A percentile compares a stretch with the other conserved stretches of the same genome.
Evolutionary conservation across 371 early-diverging fungal species (phyloP).

Genomic region (Rhizomucor pusillus): DNA sequence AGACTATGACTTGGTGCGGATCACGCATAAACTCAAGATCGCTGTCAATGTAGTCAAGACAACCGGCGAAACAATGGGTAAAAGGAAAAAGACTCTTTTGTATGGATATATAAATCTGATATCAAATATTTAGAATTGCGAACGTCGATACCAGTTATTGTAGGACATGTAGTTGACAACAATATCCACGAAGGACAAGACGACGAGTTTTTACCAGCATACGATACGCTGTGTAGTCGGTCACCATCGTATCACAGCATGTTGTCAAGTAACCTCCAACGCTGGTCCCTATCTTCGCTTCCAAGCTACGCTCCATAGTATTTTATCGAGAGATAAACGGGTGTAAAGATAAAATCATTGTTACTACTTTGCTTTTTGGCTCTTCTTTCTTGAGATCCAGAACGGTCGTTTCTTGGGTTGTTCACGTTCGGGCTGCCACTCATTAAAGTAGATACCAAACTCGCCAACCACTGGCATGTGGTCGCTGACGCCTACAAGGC

Average conservation of each 20-base stretch:
- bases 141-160: conserved; percentile 31
- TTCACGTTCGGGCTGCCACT: conserved; percentile 13
- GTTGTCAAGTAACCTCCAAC: conserved; percentile 3
- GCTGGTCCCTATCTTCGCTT: conserved; percentile 3
- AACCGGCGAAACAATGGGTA: conserved; percentile 36
- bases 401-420: no score
- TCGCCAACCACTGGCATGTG: conserved; percentile 62
- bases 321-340: no score
- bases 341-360: no score
- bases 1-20: conserved; percentile 21
- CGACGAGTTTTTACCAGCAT: conserved; percentile 12
- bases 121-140: conserved; percentile 21
- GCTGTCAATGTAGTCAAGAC: conserved; percentile 23
- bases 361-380: not conserved
- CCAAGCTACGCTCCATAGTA: conserved; percentile 9
- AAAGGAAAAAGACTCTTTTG: conserved; percentile 6
- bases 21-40: conserved; percentile 39
- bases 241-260: conserved; percentile 12
- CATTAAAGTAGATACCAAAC: conserved; percentile 53
- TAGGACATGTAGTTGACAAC: conserved; percentile 17
- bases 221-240: conserved; percentile 14
- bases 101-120: not conserved
- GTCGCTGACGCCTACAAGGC: conserved; percentile 40
- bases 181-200: conserved; percentile 9
- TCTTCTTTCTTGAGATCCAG: conserved; percentile 1